Evolutionary conservation across 768 basidiomycete genomes (phyloP), one percentile per base, ranked within the genome.

Genomic region (Lactarius tabidus): DNA sequence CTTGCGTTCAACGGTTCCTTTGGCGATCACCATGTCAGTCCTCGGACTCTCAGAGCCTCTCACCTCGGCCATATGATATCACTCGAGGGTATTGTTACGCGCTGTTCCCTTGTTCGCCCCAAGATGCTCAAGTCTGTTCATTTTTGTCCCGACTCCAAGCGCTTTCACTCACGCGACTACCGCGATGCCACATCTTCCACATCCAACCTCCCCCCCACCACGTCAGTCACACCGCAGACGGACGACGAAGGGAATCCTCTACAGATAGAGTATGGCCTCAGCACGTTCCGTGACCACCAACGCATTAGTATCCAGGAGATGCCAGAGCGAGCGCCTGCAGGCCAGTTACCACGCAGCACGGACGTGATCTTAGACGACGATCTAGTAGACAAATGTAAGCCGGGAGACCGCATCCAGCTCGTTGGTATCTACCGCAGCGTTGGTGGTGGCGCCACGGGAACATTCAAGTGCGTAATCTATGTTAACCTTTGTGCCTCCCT

Each of bases 121-220:
- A 99, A 99, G 79, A 96, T 99, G 93, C 84, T 97, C 73, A 91
- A 89, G 74, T 98, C 97, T 14, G 85, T 98, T 54, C 97, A 99
- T 74, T 99, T 90, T 77, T 96, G 94, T 73, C 88, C 90, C n/a
- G 86, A 87, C 62, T 96, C 94, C 20, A 80, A 81, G 59, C 81
- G 84, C 43, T 97, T 95, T 79, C 89, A 95, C 76, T 81, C 86
- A 54, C 88, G 93, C 67, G 85, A 92, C 69, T 99, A 99, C 75
- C 93, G 93, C 70, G 97, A 99, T 77, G 90, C 90, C 48, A 92
- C 93, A 6, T 88, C 90, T 35, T 87, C 93, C 61, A 90, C 89
- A 17, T 90, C 93, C 35, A 91, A 90, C 70, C 84, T 87, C 18
- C 91, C 93, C 20, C 94, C 94, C 3, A 93, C 91, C 0, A 85